Conservation (phyloP, 164 flowering plant species). For the Nymphaea thermarum region DNA sequence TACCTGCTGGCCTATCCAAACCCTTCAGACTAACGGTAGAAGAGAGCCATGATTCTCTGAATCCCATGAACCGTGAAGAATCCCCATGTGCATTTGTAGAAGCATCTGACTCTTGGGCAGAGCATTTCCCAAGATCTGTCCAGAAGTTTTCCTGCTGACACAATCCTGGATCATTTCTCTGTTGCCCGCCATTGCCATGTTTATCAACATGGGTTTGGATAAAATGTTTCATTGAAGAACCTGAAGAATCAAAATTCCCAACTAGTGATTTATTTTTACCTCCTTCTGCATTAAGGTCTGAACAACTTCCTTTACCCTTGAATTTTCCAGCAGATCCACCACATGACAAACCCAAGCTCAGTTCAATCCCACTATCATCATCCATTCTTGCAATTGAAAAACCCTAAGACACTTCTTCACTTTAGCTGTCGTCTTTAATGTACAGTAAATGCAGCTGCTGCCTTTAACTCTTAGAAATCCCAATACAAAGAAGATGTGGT, state of each 20-base stretch:
- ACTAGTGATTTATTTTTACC: conserved; percentile 36
- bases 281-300: conserved; percentile 34
- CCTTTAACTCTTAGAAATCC: no score
- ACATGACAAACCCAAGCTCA: conserved; percentile 70
- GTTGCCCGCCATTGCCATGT: conserved; percentile 24
- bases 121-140: conserved; percentile 31
- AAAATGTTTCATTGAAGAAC: conserved; percentile 21
- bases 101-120: conserved; percentile 28
- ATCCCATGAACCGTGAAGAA: conserved; percentile 10
- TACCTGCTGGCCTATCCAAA: conserved; percentile 19
- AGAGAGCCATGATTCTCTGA: conserved; percentile 29
- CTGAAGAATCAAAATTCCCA: conserved; percentile 29
- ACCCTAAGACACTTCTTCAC: no score
- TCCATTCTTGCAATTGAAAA: conserved; percentile 38
- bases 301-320: conserved; percentile 38
- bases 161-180: conserved; percentile 22
- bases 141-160: conserved; percentile 44
- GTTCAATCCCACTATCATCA: conserved; percentile 72
- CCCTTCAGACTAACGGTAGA: conserved; percentile 3
- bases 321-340: conserved; percentile 54
- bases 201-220: conserved; percentile 31
- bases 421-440: no score
- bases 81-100: conserved; percentile 23
- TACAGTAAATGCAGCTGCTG: no score
- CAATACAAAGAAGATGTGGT: no score